Conservation (phyloP, 2,329 filamentous ascomycete genomes). For the Neopestalotiopsis sp. region DNA sequence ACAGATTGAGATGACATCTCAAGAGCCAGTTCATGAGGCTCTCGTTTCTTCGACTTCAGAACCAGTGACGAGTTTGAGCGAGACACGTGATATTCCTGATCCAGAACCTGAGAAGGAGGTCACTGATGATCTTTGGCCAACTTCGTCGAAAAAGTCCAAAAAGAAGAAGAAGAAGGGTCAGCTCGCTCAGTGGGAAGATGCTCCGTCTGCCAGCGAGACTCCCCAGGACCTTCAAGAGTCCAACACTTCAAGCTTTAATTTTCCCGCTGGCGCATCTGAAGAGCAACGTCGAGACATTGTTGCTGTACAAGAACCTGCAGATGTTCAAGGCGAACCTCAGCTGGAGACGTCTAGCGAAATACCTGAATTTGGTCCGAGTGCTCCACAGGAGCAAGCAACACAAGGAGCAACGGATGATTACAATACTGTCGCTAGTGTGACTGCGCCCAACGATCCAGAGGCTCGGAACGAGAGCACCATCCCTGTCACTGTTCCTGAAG, state of each 20-base stretch:
- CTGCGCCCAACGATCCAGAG: neutral
- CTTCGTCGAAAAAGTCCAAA: conserved; percentile 28
- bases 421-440: neutral
- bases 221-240: neutral
- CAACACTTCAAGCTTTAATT: neutral
- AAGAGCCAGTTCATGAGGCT: neutral
- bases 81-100: conserved; percentile 15
- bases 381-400: neutral
- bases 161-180: conserved; percentile 25
- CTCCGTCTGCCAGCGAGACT: neutral
- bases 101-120: conserved; percentile 18
- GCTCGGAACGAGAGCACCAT: neutral
- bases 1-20: conserved; percentile 20
- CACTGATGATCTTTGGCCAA: conserved; percentile 17
- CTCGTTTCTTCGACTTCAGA: conserved; percentile 20
- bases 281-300: neutral
- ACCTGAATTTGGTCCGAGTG: neutral
- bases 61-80: conserved; percentile 12
- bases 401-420: neutral
- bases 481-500: neutral
- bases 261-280: neutral
- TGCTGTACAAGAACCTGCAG: neutral
- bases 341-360: no score
- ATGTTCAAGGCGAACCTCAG: neutral
- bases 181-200: neutral